Conservation (phyloP, 371 early-diverging fungal genomes). For the Mucor velutinosus region DNA sequence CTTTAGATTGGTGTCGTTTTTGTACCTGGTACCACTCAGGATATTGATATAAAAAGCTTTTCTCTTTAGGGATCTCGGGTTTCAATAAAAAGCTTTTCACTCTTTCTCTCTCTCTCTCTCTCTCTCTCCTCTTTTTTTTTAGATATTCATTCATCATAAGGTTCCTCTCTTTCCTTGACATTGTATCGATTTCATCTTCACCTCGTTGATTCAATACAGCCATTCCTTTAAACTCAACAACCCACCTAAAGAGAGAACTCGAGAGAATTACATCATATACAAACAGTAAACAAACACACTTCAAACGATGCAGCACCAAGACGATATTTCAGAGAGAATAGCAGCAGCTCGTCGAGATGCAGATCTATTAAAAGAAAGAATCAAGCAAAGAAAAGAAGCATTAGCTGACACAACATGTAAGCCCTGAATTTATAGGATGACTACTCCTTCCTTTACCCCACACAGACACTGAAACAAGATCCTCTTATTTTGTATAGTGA, state of each 20-base stretch:
- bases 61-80: not conserved
- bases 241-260: not conserved
- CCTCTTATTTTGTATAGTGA: slow-evolving; percentile 1
- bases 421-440: slow-evolving; percentile 17
- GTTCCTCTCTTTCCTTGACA: not conserved
- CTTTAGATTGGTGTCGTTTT: not conserved
- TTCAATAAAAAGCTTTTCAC: not conserved
- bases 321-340: slow-evolving; percentile 91
- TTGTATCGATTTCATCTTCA: not conserved
- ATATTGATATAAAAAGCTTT: slow-evolving; percentile 1
- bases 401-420: slow-evolving; percentile 94
- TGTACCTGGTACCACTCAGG: not conserved
- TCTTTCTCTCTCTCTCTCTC: not conserved
- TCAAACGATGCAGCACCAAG: slow-evolving; percentile 1
- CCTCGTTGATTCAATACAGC: not conserved
- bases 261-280: not conserved
- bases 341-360: slow-evolving; percentile 92
- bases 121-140: not conserved
- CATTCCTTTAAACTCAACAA: not conserved
- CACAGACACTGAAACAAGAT: not conserved
- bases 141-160: not conserved
- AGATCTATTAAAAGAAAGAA: slow-evolving; percentile 93
- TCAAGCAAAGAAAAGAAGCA: slow-evolving; percentile 90
- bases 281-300: slow-evolving; percentile 1
- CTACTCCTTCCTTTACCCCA: too few species aligned